Conservation (phyloP, 345 rosid genomes). For the Populus davidiana region DNA sequence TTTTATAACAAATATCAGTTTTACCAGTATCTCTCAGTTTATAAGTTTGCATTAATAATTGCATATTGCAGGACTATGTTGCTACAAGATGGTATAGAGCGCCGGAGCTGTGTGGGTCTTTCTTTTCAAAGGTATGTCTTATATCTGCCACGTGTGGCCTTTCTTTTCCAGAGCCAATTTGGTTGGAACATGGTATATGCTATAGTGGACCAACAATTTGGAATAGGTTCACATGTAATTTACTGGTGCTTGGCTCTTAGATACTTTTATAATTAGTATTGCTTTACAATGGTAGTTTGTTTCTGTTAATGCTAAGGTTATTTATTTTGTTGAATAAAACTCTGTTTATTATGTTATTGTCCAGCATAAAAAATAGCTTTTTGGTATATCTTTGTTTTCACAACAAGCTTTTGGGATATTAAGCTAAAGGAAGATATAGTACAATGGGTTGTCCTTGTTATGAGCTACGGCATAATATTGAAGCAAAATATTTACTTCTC, state of each 20-base stretch:
- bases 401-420: background rate
- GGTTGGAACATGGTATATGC: slow-evolving; percentile 15
- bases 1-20: background rate
- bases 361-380: background rate
- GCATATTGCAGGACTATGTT: slow-evolving; percentile 72
- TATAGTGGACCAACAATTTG: slow-evolving; percentile 12
- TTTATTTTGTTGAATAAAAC: background rate
- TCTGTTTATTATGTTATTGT: background rate
- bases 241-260: background rate
- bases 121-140: slow-evolving; percentile 79
- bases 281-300: background rate
- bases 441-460: background rate
- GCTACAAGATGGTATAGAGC: slow-evolving; percentile 99
- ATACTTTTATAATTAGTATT: background rate
- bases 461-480: slow-evolving; percentile 14
- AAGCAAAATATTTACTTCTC: slow-evolving; percentile 26
- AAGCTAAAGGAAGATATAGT: background rate
- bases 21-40: background rate
- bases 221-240: background rate
- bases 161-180: slow-evolving; percentile 3
- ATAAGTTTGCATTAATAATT: slow-evolving; percentile 6
- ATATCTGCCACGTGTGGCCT: background rate
- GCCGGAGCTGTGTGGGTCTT: slow-evolving; percentile 96
- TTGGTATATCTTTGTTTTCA: background rate
- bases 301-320: background rate